Evolutionary conservation across 495 filamentous ascomycete genomes (phyloP).

Genomic region (Beverwykella pulmonaria): DNA sequence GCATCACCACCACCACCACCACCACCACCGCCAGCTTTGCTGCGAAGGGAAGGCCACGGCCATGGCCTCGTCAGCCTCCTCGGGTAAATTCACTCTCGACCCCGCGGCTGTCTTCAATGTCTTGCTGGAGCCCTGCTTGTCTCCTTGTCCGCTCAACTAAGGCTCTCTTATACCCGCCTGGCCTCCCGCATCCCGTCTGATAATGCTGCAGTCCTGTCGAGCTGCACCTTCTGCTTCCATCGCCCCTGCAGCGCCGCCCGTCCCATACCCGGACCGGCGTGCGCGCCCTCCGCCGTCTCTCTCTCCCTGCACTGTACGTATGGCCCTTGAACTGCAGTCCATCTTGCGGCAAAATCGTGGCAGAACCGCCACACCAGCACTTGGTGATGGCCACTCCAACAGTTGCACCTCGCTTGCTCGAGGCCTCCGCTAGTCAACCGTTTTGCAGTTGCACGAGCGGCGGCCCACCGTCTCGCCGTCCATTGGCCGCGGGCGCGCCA

Average conservation of each 20-base stretch:
- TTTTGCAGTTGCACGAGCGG: constrained; percentile 28
- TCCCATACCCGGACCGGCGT: constrained; percentile 3
- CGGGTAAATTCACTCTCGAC: constrained; percentile 16
- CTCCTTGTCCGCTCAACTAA: not conserved
- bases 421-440: constrained; percentile 36
- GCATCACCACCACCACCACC: not conserved
- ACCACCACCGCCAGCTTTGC: too few relatives aligned
- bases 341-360: not conserved
- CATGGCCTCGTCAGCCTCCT: not conserved
- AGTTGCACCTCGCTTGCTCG: constrained; percentile 25
- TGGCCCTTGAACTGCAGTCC: too few relatives aligned
- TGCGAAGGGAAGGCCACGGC: too few relatives aligned
- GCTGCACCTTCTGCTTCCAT: constrained; percentile 32
- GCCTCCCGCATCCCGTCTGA: not conserved
- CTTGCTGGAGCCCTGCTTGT: not conserved
- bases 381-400: too few relatives aligned
- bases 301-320: too few relatives aligned
- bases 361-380: not conserved
- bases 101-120: not conserved
- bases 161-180: constrained; percentile 1
- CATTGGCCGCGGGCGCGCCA: not conserved
- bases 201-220: not conserved
- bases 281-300: not conserved
- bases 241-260: constrained; percentile 25
- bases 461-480: constrained; percentile 23